phyloP scores from a whole-genome alignment of 257 asterid genomes.

The Asclepias syriaca region DNA sequence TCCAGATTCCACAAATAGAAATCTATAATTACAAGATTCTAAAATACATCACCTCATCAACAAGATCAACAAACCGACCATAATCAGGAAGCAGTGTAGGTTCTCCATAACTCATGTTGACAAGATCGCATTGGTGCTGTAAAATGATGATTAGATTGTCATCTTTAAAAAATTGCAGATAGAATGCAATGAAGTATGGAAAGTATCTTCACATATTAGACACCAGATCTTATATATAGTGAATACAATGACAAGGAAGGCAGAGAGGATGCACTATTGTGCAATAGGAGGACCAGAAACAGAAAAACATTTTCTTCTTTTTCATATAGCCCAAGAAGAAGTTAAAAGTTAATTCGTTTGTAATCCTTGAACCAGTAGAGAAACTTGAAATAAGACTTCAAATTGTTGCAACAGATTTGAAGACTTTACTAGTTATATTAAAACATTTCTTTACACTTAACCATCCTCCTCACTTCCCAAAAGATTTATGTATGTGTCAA shows the following conservation, averaged over 20 bases:
- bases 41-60: slow-evolving; percentile 63
- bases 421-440: background rate
- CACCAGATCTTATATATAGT: background rate
- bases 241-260: background rate
- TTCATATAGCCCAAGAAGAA: background rate
- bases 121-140: slow-evolving; percentile 96
- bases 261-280: background rate
- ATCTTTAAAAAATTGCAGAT: slow-evolving; percentile 11
- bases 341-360: background rate
- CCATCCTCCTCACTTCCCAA: background rate
- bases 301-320: background rate
- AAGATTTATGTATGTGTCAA: background rate
- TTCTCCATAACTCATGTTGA: slow-evolving; percentile 99
- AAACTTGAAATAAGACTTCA: background rate
- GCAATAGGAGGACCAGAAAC: background rate
- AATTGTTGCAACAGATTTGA: background rate
- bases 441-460: background rate
- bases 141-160: slow-evolving; percentile 15
- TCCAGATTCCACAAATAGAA: background rate
- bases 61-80: slow-evolving; percentile 96
- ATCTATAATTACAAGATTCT: slow-evolving; percentile 6
- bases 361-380: background rate
- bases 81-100: slow-evolving; percentile 84
- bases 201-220: background rate
- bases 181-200: background rate